A percentile compares a stretch with the other conserved stretches of the same genome.
These are phyloP conservation scores for Microsporum ferrugineum DNA, from an alignment of 2,329 filamentous ascomycete genomes.

Conservation along the genomic window DNA sequence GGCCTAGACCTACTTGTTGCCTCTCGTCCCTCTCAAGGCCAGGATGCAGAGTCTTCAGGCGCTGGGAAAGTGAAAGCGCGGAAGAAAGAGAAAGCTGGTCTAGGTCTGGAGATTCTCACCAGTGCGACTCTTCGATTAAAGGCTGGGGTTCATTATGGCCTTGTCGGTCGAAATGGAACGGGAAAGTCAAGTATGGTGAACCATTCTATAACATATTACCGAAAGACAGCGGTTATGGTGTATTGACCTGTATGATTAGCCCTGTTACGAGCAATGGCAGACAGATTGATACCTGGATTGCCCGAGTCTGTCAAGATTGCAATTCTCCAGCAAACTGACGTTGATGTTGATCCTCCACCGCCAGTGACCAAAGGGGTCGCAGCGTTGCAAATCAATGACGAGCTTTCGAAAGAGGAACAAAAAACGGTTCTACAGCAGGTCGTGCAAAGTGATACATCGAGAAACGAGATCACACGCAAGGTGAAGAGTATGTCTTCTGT, in stretches of 20 bases:
- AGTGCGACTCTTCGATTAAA: conserved; percentile 62
- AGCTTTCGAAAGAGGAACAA: conserved; percentile 9
- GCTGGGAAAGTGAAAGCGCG: conserved; percentile 22
- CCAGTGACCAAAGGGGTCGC: background rate
- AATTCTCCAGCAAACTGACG: conserved; percentile 57
- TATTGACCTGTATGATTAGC: conserved; percentile 35
- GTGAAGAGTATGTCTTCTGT: conserved; percentile 41
- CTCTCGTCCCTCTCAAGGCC: conserved; percentile 10
- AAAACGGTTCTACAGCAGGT: conserved; percentile 56
- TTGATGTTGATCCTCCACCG: conserved; percentile 14
- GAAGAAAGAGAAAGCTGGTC: conserved; percentile 38
- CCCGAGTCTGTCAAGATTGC: conserved; percentile 54
- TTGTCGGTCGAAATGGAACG: conserved; percentile 69
- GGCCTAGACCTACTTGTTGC: conserved; percentile 60
- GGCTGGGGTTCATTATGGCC: conserved; percentile 60
- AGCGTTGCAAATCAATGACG: background rate
- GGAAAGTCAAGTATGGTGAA: conserved; percentile 59
- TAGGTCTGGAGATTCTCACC: conserved; percentile 52
- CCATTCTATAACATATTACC: background rate
- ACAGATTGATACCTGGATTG: conserved; percentile 68
- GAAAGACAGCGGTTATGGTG: background rate
- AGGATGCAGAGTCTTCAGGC: conserved; percentile 6
- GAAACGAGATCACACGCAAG: conserved; percentile 48
- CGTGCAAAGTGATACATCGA: conserved; percentile 40
- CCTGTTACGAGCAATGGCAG: conserved; percentile 60